phyloP scores from a whole-genome alignment of 2,329 filamentous ascomycete genomes.

The Hypoxylon sp. region DNA sequence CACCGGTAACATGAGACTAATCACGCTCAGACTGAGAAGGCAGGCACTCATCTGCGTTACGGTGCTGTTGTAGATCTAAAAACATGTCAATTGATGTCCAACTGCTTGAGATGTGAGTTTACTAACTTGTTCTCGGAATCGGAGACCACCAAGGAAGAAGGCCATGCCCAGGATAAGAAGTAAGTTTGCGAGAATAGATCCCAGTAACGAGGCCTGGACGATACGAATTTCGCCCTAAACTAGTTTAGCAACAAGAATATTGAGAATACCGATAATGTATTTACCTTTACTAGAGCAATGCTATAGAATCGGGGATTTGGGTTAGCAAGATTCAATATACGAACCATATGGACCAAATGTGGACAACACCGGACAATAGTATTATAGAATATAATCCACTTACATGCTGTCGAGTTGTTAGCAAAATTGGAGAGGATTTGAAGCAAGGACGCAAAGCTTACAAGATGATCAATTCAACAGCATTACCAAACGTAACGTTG shows the following conservation, averaged over 20 bases:
- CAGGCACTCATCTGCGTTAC: conserved; percentile 98
- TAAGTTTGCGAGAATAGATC: conserved; percentile 90
- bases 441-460: conserved; percentile 53
- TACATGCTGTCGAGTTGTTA: conserved; percentile 51
- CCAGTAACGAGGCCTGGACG: conserved; percentile 90
- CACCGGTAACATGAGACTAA: conserved; percentile 87
- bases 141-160: conserved; percentile 87
- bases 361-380: neutral
- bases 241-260: conserved; percentile 45
- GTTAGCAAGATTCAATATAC: conserved; percentile 53
- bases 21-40: conserved; percentile 89
- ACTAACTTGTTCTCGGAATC: conserved; percentile 85
- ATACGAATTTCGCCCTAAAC: conserved; percentile 83
- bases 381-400: conserved; percentile 10
- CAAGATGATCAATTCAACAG: conserved; percentile 85
- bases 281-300: conserved; percentile 80
- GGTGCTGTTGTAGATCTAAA: conserved; percentile 89
- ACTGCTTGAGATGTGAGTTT: neutral
- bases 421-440: conserved; percentile 11
- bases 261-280: neutral
- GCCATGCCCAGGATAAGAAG: conserved; percentile 93
- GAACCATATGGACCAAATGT: neutral
- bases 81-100: conserved; percentile 26
- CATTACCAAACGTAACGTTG: conserved; percentile 85
- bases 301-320: conserved; percentile 60